phyloP scores from a whole-genome alignment of 2,329 filamentous ascomycete species.

The Colletotrichum paranaense region DNA sequence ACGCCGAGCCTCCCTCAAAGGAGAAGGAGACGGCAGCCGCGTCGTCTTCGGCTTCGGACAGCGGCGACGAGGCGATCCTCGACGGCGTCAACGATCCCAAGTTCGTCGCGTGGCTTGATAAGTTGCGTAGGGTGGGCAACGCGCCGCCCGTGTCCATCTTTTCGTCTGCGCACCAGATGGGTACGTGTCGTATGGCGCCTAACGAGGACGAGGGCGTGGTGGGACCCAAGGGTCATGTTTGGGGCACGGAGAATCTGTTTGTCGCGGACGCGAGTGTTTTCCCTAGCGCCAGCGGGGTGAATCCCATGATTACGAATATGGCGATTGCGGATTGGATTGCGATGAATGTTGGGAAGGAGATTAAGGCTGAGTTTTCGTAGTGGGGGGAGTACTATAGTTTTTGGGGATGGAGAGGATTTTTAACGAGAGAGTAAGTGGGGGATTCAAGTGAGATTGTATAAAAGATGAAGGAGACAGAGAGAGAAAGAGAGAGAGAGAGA shows the following conservation, averaged over 20 bases:
- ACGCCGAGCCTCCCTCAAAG: constrained; percentile 29
- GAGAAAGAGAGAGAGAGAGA: background rate
- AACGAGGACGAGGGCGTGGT: constrained; percentile 65
- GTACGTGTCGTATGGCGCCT: constrained; percentile 77
- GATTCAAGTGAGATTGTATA: background rate
- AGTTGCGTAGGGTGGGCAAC: constrained; percentile 60
- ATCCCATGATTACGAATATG: constrained; percentile 86
- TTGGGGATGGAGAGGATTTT: too few species aligned
- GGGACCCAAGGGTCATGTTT: constrained; percentile 69
- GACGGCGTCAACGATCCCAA: constrained; percentile 62
- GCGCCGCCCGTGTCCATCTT: constrained; percentile 65
- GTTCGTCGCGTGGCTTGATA: constrained; percentile 71
- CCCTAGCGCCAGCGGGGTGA: constrained; percentile 81
- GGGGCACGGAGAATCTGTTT: constrained; percentile 73
- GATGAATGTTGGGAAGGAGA: constrained; percentile 62
- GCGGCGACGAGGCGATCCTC: constrained; percentile 25
- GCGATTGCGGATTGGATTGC: constrained; percentile 75
- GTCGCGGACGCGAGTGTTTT: constrained; percentile 82
- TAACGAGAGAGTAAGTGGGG: background rate
- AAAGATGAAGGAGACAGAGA: background rate
- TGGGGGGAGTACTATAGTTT: too few species aligned
- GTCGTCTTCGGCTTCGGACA: background rate
- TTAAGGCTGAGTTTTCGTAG: constrained; percentile 40
- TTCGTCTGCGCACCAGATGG: constrained; percentile 85
- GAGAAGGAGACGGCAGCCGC: constrained; percentile 26